Conservation (phyloP, 257 asterid genomes). For the Plantago elongata region DNA sequence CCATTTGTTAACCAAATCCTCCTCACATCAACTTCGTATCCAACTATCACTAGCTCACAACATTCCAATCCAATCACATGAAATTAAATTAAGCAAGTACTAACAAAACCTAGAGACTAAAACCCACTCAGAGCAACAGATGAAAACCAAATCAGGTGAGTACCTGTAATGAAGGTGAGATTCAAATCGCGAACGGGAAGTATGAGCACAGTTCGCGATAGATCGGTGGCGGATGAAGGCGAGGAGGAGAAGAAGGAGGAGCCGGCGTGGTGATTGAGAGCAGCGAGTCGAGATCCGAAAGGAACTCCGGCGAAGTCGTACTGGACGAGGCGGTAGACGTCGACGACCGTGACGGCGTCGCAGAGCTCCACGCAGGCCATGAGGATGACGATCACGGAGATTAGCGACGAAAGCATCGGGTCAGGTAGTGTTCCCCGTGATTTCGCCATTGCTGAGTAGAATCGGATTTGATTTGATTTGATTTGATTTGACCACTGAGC, state of each 20-base stretch:
- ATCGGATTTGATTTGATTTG: not conserved
- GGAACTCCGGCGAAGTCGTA: conserved; percentile 87
- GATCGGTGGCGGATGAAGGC: conserved; percentile 43
- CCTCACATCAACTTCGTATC: too few relatives aligned
- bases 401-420: conserved; percentile 43
- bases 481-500: too few relatives aligned
- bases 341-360: conserved; percentile 79
- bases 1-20: too few relatives aligned
- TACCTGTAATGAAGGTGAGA: conserved; percentile 73
- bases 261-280: conserved; percentile 92
- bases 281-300: conserved; percentile 83
- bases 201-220: conserved; percentile 79
- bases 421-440: conserved; percentile 31
- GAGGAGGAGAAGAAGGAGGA: conserved; percentile 57
- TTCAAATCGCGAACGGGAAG: conserved; percentile 91
- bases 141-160: not conserved
- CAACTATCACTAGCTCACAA: too few relatives aligned
- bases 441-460: conserved; percentile 36
- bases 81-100: too few relatives aligned
- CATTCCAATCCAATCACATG: not conserved
- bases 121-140: not conserved
- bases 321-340: conserved; percentile 93
- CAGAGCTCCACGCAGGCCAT: conserved; percentile 75
- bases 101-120: too few relatives aligned
- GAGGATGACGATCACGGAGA: conserved; percentile 44